phyloP scores from a whole-genome alignment of 352 stramenopile genomes.

The Phytopythium oedochilum region DNA sequence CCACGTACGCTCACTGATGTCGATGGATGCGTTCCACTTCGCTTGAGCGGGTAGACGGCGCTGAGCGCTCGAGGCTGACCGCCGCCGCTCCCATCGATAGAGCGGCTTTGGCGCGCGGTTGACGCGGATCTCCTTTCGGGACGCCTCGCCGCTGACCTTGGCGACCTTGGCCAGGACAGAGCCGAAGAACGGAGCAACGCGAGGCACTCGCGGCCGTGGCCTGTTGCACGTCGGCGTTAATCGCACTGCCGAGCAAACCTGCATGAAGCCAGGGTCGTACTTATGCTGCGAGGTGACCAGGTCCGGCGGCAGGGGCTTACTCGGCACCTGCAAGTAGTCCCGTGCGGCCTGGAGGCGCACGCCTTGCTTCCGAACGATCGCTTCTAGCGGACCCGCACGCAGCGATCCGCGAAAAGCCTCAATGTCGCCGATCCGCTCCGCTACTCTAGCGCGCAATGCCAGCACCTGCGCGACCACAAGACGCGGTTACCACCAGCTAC shows the following conservation, averaged over 20 bases:
- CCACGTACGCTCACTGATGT: neutral
- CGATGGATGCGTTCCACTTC: neutral
- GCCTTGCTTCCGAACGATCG: constrained; percentile 46
- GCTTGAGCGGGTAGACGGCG: neutral
- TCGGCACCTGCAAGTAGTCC: constrained; percentile 21
- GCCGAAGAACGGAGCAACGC: constrained; percentile 28
- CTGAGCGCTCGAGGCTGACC: constrained; percentile 4
- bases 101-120: constrained; percentile 39
- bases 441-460: constrained; percentile 7
- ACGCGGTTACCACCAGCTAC: neutral
- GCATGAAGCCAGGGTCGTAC: neutral
- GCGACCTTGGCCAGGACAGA: constrained; percentile 15
- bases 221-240: neutral
- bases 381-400: constrained; percentile 32
- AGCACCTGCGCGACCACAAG: neutral
- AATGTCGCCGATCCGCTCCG: constrained; percentile 34
- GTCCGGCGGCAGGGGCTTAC: constrained; percentile 8
- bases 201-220: constrained; percentile 14
- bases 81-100: constrained; percentile 52
- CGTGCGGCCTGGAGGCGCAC: constrained; percentile 24
- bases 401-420: constrained; percentile 38
- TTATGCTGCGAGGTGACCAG: constrained; percentile 7
- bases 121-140: constrained; percentile 30
- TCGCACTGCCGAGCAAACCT: too few species aligned
- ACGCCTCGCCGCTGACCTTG: constrained; percentile 10